Conservation (phyloP, 2,329 filamentous ascomycete species). For the Fusarium sambucinum region DNA sequence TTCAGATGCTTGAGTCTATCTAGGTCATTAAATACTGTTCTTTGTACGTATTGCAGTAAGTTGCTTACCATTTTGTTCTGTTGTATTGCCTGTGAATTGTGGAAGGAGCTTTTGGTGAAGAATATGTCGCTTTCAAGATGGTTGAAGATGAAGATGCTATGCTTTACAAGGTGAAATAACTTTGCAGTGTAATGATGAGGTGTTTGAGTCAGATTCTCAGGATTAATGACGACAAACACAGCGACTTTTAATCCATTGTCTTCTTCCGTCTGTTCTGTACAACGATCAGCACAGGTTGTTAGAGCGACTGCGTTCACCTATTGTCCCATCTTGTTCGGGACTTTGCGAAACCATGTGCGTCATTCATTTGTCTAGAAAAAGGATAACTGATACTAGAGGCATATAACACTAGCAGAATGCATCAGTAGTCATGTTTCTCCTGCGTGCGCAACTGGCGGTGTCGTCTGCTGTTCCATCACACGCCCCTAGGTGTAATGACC, state of each 20-base stretch:
- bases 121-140: background rate
- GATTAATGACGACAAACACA: background rate
- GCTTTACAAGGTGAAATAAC: background rate
- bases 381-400: too few relatives aligned
- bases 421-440: background rate
- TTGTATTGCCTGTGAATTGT: background rate
- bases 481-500: background rate
- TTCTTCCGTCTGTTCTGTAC: background rate
- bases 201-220: fast-evolving
- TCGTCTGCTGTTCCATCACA: background rate
- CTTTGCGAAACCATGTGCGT: background rate
- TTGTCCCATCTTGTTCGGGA: background rate
- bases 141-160: background rate
- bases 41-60: fast-evolving
- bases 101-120: background rate
- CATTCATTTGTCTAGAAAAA: background rate
- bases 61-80: background rate
- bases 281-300: background rate
- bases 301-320: background rate
- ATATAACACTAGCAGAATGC: background rate
- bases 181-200: background rate
- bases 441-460: background rate
- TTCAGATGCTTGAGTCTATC: background rate
- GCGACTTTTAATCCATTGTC: background rate
- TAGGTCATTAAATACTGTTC: background rate